Evolutionary conservation across 192 early-diverging fungal genomes (phyloP).

Genomic region (Backusella australiensis): DNA sequence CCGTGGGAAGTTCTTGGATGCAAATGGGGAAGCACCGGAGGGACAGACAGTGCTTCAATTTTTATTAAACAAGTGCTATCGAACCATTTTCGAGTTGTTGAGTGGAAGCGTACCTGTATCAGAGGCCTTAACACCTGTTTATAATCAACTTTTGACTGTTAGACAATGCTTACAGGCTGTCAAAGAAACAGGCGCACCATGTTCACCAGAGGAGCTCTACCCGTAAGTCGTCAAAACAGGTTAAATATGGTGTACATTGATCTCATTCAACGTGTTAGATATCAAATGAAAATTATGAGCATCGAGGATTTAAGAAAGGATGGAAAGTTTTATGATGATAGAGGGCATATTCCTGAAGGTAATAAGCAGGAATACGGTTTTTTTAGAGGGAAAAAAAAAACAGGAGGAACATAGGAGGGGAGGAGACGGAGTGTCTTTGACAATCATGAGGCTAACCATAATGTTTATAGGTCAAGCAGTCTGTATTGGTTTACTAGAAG

Average conservation of each 20-base stretch:
- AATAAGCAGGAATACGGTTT: not conserved
- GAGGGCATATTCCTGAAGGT: conserved; percentile 70
- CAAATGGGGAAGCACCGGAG: conserved; percentile 53
- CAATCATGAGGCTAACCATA: not conserved
- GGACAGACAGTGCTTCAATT: conserved; percentile 68
- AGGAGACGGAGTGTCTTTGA: too few relatives aligned
- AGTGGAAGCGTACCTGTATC: conserved; percentile 66
- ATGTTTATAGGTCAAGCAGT: conserved; percentile 64
- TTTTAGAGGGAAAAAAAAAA: too few relatives aligned
- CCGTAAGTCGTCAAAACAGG: conserved; percentile 44
- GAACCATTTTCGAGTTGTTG: conserved; percentile 71
- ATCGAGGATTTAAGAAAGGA: conserved; percentile 80
- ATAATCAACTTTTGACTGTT: conserved; percentile 72
- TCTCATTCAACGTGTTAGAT: not conserved
- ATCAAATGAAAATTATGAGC: conserved; percentile 82
- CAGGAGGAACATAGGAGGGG: too few relatives aligned
- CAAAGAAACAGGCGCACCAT: conserved; percentile 60
- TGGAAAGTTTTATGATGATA: conserved; percentile 83
- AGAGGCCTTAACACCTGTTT: conserved; percentile 66
- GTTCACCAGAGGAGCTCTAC: conserved; percentile 65
- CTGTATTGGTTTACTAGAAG: conserved; percentile 74
- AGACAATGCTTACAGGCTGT: conserved; percentile 64
- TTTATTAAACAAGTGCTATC: conserved; percentile 74
- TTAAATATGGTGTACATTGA: not conserved
- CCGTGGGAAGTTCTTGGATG: conserved; percentile 54